Percentiles rank a stretch among this genome's conserved stretches.
Conservation (phyloP, 2,329 filamentous ascomycete species). For the Talaromyces albobiverticillius region DNA sequence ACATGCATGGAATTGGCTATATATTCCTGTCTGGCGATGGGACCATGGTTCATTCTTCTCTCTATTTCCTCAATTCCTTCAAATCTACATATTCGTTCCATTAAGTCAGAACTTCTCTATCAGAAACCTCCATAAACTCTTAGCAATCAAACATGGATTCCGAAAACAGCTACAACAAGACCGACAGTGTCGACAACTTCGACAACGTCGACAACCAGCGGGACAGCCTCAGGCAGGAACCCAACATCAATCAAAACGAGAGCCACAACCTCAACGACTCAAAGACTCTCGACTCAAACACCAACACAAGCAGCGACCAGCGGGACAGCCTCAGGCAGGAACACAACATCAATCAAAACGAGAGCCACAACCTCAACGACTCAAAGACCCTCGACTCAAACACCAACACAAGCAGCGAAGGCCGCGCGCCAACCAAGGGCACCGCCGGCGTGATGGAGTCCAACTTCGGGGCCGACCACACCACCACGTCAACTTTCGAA, state of each 20-base stretch:
- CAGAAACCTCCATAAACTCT: background rate
- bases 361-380: background rate
- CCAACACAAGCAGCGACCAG: background rate
- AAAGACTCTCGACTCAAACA: background rate
- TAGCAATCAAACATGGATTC: background rate
- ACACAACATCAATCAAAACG: background rate
- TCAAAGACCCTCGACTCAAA: background rate
- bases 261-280: background rate
- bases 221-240: background rate
- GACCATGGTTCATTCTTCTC: too few relatives aligned
- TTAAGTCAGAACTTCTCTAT: background rate
- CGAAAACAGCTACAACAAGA: background rate
- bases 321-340: background rate
- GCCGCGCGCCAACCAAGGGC: background rate
- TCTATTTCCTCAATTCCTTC: background rate
- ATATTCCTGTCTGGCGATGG: too few relatives aligned
- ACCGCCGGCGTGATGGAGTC: constrained; percentile 7
- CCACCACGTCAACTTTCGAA: constrained; percentile 14
- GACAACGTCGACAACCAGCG: background rate
- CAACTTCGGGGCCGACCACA: constrained; percentile 12
- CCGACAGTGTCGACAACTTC: background rate
- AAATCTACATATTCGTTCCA: background rate
- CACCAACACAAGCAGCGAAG: background rate
- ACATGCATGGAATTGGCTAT: too few relatives aligned
- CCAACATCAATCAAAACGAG: background rate